Base-by-base conservation (phyloP, 805 yeast species). In the Candida nanaspora region DNA sequence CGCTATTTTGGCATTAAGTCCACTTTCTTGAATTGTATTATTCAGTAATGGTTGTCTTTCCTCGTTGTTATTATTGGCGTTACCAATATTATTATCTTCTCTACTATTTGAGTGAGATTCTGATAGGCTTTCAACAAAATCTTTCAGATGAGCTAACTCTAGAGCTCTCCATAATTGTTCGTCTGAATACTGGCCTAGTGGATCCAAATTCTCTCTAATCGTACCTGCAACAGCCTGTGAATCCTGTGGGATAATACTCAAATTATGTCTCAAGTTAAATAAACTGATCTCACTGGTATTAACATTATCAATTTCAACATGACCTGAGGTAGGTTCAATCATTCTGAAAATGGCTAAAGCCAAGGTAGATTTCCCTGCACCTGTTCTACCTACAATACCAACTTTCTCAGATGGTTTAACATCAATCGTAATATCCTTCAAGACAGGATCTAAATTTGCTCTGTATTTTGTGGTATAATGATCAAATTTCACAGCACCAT, bases 311-410 rank as follows among this genome's bases (percentile, higher is more conserved):
- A 80, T 74, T 25, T 62, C 61, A 43, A 80, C 74, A 26, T 65
- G 55, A 1, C 86, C 86, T 3, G 44, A 56, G 15, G 69, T 61
- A 6, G 84, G 72, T 53, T 80, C 86, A 39, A 80, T 66, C 22
- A 80, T 61, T 52, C 87, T 63, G 57, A 78, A 80, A 8, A 80
- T 53, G 1, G 85, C 81, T 41, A 80, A 57, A 1, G 82, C 72
- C 37, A 80, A 61, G 0, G 85, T 70, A 1, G 82, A 74, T 47
- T 80, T 80, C 39, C 89, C 89, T 3, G 89, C 86, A 35, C 89
- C 88, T 1, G 89, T 82, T 59, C 88, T 69, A 14, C 88, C 88
- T 37, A 81, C 87, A 50, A 82, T 77, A 40, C 88, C 88, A 45
- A 82, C 60, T 49, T 82, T 82, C 47, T 82, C 86, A 23, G 64